A percentile compares a stretch with the other conserved stretches of the same genome.
phyloP scores from a whole-genome alignment of 352 stramenopile species.

The Halophytophthora polymorphica region DNA sequence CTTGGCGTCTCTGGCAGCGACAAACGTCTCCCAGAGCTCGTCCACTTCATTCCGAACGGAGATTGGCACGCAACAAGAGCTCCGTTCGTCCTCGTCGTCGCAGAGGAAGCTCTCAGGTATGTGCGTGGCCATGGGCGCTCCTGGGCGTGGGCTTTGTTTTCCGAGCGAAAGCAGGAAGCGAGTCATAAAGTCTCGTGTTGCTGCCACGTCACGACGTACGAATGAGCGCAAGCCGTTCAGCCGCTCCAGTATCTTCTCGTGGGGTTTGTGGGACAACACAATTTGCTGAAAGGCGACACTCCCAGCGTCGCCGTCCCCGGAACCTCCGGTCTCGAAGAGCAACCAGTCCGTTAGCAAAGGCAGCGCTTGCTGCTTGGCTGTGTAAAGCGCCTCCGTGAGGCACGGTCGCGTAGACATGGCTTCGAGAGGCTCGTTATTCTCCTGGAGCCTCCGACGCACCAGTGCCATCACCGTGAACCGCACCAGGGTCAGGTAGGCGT shows the following conservation, averaged over 20 bases:
- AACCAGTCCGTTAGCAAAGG: constrained; percentile 13
- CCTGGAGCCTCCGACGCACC: not conserved
- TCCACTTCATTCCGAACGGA: constrained; percentile 4
- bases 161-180: constrained; percentile 2
- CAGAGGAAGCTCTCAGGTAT: constrained; percentile 18
- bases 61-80: not conserved
- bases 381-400: constrained; percentile 1
- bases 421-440: not conserved
- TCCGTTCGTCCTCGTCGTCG: not conserved
- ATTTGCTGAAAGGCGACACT: not conserved
- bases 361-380: constrained; percentile 5
- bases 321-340: not conserved
- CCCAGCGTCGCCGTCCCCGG: not conserved
- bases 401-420: not conserved
- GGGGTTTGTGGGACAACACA: not conserved
- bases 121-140: constrained; percentile 4
- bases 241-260: constrained; percentile 1
- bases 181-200: constrained; percentile 9
- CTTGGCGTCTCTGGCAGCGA: not conserved
- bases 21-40: constrained; percentile 2
- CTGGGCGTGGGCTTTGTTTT: not conserved
- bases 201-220: constrained; percentile 5
- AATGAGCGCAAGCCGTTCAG: not conserved
- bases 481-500: constrained; percentile 2
- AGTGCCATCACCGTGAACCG: constrained; percentile 9